phyloP scores from a whole-genome alignment of 139 green algal species.

The Marvania coccoides region DNA sequence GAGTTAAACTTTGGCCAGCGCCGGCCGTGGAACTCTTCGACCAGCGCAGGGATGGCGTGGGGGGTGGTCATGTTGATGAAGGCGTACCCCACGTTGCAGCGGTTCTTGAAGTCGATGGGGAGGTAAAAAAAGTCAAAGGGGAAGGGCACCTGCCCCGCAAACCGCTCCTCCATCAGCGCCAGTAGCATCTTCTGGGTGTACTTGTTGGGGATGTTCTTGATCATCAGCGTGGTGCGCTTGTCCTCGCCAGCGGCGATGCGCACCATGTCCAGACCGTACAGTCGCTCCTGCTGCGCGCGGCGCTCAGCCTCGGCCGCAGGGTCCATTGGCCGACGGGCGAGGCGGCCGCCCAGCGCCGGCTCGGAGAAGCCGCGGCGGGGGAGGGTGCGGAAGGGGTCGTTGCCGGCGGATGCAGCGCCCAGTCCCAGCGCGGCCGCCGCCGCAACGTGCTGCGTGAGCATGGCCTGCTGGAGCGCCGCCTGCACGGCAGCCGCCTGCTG shows the following conservation, averaged over 20 bases:
- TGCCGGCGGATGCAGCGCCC: not conserved
- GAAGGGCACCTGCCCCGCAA: constrained; percentile 51
- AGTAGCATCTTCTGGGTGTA: constrained; percentile 99
- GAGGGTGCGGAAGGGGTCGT: not conserved
- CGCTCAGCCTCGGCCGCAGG: constrained; percentile 67
- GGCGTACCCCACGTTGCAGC: constrained; percentile 98
- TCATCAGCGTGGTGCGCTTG: constrained; percentile 93
- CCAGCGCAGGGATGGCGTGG: constrained; percentile 71
- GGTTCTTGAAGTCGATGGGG: constrained; percentile 98
- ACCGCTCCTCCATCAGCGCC: constrained; percentile 60
- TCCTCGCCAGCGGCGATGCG: constrained; percentile 64
- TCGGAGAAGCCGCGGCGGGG: constrained; percentile 1
- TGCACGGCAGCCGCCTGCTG: constrained; percentile 30
- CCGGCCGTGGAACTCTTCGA: constrained; percentile 84
- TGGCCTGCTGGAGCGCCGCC: constrained; percentile 24
- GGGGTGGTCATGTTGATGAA: constrained; percentile 96
- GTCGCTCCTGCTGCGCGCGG: constrained; percentile 64
- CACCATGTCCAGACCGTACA: constrained; percentile 80
- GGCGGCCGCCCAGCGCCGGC: constrained; percentile 46
- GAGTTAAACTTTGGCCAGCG: constrained; percentile 97
- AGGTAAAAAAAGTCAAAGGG: constrained; percentile 82
- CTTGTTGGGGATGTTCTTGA: constrained; percentile 99
- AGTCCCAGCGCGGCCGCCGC: not conserved
- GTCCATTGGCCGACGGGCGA: constrained; percentile 60
- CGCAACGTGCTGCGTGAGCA: constrained; percentile 24